Percentiles rank a stretch among this genome's conserved stretches.
Evolutionary conservation across 2,329 filamentous ascomycete species (phyloP).

Genomic region (Colletotrichum camelliae): DNA sequence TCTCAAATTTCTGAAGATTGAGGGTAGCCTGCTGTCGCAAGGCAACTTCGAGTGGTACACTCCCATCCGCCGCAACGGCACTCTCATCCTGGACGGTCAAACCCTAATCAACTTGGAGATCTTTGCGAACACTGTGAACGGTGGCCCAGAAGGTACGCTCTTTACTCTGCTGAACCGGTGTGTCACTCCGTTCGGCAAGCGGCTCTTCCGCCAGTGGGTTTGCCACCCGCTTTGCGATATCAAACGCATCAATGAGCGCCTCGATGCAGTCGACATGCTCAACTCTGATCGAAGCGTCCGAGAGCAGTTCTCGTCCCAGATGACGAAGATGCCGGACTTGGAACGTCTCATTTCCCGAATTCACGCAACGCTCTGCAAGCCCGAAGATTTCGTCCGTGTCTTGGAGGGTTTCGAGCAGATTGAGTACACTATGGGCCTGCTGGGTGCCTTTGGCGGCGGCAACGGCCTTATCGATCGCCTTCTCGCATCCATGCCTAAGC

Average conservation of each 20-base stretch:
- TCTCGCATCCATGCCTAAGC: conserved; percentile 83
- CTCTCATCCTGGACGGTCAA: conserved; percentile 90
- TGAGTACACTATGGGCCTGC: conserved; percentile 86
- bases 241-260: conserved; percentile 85
- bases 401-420: conserved; percentile 98
- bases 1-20: conserved; percentile 84
- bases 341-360: conserved; percentile 94
- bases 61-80: conserved; percentile 89
- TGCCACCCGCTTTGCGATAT: conserved; percentile 93
- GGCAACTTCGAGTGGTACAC: conserved; percentile 92
- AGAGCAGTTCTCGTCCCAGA: conserved; percentile 85
- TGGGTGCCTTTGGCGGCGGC: conserved; percentile 75
- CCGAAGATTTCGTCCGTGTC: conserved; percentile 91
- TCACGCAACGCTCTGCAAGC: conserved; percentile 87
- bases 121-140: conserved; percentile 92
- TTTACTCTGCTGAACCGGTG: conserved; percentile 93
- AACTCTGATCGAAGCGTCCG: conserved; percentile 83
- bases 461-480: conserved; percentile 86
- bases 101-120: conserved; percentile 98
- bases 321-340: conserved; percentile 91
- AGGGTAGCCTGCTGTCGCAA: conserved; percentile 84
- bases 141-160: conserved; percentile 82
- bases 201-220: conserved; percentile 95
- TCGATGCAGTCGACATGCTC: conserved; percentile 92
- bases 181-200: conserved; percentile 95